A percentile compares a stretch with the other conserved stretches of the same genome.
Conservation (phyloP, 257 asterid genomes). For the Leonotis leonurus region DNA sequence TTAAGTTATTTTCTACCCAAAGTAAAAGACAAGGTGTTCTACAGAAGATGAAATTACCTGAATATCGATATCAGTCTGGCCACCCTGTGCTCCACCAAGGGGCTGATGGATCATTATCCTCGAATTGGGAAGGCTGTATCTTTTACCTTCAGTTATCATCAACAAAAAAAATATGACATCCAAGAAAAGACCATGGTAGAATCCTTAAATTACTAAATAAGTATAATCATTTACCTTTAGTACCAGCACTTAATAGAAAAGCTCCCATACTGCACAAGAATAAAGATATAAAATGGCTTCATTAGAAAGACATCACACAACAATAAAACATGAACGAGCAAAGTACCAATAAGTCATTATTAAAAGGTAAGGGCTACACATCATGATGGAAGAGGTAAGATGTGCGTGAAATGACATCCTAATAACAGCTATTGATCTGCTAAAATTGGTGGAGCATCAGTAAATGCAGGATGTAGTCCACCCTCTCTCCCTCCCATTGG, state of each 20-base stretch:
- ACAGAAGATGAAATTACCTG: slow-evolving; percentile 41
- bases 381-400: not conserved
- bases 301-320: slow-evolving; percentile 1
- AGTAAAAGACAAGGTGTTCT: not conserved
- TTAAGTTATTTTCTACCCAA: not conserved
- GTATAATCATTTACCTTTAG: slow-evolving; percentile 53
- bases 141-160: slow-evolving; percentile 45
- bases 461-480: too few relatives aligned
- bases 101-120: slow-evolving; percentile 96
- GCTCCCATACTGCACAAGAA: slow-evolving; percentile 79
- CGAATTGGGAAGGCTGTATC: slow-evolving; percentile 77
- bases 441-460: not conserved
- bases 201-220: slow-evolving; percentile 9
- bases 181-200: not conserved
- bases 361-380: not conserved
- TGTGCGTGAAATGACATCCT: not conserved
- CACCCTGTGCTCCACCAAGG: slow-evolving; percentile 88
- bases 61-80: slow-evolving; percentile 70
- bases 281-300: not conserved
- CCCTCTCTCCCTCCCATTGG: not conserved
- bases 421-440: not conserved
- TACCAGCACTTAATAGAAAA: slow-evolving; percentile 79
- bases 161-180: slow-evolving; percentile 2
- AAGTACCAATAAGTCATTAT: not conserved
- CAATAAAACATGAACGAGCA: not conserved